Conservation (phyloP, 2,329 filamentous ascomycete genomes). For the Colletotrichum sp. region DNA sequence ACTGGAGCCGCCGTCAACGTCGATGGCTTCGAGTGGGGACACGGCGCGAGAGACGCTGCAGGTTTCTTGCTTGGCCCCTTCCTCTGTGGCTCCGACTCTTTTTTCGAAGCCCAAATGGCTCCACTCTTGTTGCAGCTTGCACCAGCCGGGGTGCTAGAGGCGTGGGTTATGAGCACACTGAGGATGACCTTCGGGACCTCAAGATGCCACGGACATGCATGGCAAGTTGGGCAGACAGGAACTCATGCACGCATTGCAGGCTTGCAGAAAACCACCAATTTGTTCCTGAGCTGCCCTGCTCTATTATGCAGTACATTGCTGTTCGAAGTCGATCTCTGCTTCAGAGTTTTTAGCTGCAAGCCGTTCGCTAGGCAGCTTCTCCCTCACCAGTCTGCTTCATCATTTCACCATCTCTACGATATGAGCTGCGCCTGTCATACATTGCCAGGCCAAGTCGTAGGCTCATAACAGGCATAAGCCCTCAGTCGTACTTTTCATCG, state of each 20-base stretch:
- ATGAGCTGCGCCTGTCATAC: neutral
- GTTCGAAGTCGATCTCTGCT: neutral
- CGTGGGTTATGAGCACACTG: neutral
- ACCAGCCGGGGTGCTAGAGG: neutral
- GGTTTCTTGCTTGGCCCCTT: neutral
- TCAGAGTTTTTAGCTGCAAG: neutral
- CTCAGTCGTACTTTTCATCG: neutral
- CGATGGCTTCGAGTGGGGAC: neutral
- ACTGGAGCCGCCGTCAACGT: constrained; percentile 8
- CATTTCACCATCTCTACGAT: neutral
- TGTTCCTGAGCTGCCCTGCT: neutral
- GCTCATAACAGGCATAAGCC: neutral
- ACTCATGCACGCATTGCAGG: neutral
- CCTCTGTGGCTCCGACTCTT: neutral
- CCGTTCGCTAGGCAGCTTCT: neutral
- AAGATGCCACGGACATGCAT: neutral
- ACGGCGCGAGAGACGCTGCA: constrained; percentile 3
- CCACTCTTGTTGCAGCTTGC: constrained; percentile 6
- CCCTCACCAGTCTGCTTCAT: neutral
- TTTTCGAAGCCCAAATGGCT: neutral
- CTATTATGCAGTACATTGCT: neutral
- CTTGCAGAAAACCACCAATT: neutral
- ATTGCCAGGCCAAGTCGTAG: neutral
- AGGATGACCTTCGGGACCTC: neutral
- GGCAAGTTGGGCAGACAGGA: neutral